Evolutionary conservation across 129 eudicot genomes (phyloP).

Genomic region (Kitagawia praeruptora): DNA sequence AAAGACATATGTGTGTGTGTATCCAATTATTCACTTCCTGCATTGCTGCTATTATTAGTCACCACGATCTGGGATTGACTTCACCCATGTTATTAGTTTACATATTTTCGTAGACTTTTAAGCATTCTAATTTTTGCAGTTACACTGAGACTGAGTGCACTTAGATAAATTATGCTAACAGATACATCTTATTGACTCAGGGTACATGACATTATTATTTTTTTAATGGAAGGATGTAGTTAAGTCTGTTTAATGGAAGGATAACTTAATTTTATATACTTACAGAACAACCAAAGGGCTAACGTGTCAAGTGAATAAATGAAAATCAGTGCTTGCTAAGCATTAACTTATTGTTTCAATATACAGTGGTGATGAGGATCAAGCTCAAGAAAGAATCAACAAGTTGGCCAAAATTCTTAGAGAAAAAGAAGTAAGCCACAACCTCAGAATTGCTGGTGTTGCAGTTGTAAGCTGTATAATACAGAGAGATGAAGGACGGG

Average conservation of each 20-base stretch:
- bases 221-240: background rate
- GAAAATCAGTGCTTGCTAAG: background rate
- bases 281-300: background rate
- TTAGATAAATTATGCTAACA: background rate
- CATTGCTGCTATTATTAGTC: background rate
- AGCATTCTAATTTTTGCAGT: background rate
- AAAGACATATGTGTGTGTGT: background rate
- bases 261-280: background rate
- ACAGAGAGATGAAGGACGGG: constrained; percentile 95
- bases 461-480: constrained; percentile 91
- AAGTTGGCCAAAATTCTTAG: constrained; percentile 77
- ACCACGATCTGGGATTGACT: background rate
- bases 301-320: background rate
- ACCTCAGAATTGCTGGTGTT: constrained; percentile 68
- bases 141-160: background rate
- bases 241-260: background rate
- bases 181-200: background rate
- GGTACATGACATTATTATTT: background rate
- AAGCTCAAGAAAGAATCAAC: constrained; percentile 94
- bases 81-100: background rate
- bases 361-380: constrained; percentile 97
- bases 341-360: background rate
- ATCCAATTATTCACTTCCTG: background rate
- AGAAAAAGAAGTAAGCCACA: constrained; percentile 76
- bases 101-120: background rate